Evolutionary conservation across 1,284 basidiomycete genomes (phyloP), one percentile per base, ranked within the genome.

Genomic region (Ustilago shanxiensis): DNA sequence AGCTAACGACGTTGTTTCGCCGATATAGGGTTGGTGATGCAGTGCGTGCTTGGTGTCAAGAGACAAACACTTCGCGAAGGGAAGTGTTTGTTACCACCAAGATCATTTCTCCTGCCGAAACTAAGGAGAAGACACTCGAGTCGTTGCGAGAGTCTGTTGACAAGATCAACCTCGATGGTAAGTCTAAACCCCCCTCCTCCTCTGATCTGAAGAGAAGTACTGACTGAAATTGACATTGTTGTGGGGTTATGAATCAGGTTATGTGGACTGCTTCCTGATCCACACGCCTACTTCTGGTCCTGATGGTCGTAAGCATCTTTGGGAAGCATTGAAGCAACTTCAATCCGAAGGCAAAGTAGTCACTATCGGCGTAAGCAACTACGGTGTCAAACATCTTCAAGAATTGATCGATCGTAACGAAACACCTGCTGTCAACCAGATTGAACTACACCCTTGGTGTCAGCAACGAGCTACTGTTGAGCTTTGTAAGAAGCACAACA

Each of bases 221-320:
- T 14, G 37, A 41, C 20, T n/a, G 16, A n/a, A n/a, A n/a, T 14
- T 44, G n/a, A 44, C n/a, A 20, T 1, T 44, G 20, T 44, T 10
- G 7, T 20, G n/a, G 41, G 41, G 41, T 14, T 44, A 65, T 54
- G 35, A 31, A 29, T 41, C 33, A 69, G 66, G 69, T 13, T 77
- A 77, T 37, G 74, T 77, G 14, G 74, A 77, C 44, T 77, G 74
- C 63, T 77, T 77, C 57, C 60, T 77, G 31, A 72, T 77, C 56
- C 74, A 77, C 56, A 77, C 74, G 11, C 74, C 74, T 18, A 69
- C 74, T 10, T 77, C 70, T 13, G 74, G 74, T 9, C 59, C 66
- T 9, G 63, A 64, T 11, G 74, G 74, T 5, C 58, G 74, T 29
- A 64, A 60, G 39, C 74, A 77, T 45, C 69, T 77, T 7, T 77